A percentile compares a stretch with the other conserved stretches of the same genome.
These are phyloP conservation scores for Globisporangium paddicum DNA, from an alignment of 352 stramenopile genomes.

Conservation along the genomic window DNA sequence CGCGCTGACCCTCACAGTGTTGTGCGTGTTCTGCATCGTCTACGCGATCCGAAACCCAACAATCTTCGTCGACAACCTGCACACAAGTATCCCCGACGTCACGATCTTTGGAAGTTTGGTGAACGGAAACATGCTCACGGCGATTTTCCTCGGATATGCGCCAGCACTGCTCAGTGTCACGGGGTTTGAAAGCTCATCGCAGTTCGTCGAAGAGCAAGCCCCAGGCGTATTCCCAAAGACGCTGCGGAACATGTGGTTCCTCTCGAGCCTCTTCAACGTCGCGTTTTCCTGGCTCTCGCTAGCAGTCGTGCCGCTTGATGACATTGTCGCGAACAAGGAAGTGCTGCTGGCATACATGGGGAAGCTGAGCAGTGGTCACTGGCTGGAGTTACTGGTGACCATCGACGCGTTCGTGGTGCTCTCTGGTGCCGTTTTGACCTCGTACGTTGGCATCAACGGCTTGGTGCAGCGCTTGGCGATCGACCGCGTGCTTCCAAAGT, in stretches of 20 bases:
- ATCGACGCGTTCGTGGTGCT: constrained; percentile 80
- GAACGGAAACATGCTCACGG: constrained; percentile 21
- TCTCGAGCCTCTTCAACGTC: constrained; percentile 80
- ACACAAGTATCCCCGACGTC: constrained; percentile 34
- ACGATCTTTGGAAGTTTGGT: constrained; percentile 22
- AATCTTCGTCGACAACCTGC: constrained; percentile 54
- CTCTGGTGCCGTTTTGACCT: constrained; percentile 63
- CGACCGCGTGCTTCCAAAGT: constrained; percentile 44
- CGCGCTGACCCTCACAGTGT: constrained; percentile 44
- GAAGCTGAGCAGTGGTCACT: constrained; percentile 18
- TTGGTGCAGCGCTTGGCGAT: constrained; percentile 57
- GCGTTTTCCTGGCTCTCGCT: constrained; percentile 61
- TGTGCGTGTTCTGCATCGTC: constrained; percentile 42
- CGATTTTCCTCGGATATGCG: constrained; percentile 55
- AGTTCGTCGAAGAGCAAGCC: constrained; percentile 85
- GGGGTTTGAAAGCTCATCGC: constrained; percentile 77
- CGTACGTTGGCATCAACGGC: constrained; percentile 60
- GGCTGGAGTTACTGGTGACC: constrained; percentile 26
- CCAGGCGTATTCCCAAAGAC: constrained; percentile 79
- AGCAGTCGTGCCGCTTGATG: constrained; percentile 54
- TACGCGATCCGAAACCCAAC: constrained; percentile 49
- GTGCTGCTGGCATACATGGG: constrained; percentile 65
- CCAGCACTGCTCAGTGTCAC: constrained; percentile 75
- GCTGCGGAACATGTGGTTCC: constrained; percentile 75
- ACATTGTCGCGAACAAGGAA: constrained; percentile 39